A percentile compares a stretch with the other conserved stretches of the same genome.
phyloP scores from a whole-genome alignment of 495 filamentous ascomycete species.

The Amphirosellinia nigrospora region DNA sequence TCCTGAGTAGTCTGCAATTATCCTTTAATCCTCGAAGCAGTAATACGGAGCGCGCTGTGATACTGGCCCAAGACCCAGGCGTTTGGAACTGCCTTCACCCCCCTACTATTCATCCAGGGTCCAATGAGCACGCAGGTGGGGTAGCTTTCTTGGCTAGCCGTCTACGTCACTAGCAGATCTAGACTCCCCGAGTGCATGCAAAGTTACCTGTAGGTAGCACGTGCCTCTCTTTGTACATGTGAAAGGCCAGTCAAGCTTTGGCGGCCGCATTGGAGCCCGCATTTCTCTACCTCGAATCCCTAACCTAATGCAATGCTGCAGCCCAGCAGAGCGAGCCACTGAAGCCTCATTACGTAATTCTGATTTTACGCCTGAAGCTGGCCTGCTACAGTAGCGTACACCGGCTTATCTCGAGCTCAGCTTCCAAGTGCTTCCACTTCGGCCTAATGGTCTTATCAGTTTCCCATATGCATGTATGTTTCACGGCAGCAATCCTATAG shows the following conservation, averaged over 20 bases:
- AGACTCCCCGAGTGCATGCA: neutral
- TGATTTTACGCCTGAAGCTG: neutral
- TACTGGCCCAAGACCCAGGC: neutral
- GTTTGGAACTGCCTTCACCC: neutral
- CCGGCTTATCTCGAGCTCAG: slow-evolving; percentile 8
- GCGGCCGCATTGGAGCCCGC: neutral
- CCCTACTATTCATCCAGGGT: neutral
- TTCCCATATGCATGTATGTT: neutral
- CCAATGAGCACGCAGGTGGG: slow-evolving; percentile 1
- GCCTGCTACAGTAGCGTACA: neutral
- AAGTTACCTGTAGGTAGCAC: neutral
- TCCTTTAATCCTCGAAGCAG: neutral
- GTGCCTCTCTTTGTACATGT: slow-evolving; percentile 13
- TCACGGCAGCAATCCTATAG: slow-evolving; percentile 2
- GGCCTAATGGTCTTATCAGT: slow-evolving; percentile 9
- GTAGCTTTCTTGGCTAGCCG: neutral
- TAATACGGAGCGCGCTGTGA: neutral
- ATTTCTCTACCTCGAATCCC: neutral
- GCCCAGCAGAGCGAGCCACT: neutral
- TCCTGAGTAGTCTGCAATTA: neutral
- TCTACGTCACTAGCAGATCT: slow-evolving; percentile 21
- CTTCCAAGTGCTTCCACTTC: neutral
- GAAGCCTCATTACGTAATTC: slow-evolving; percentile 13
- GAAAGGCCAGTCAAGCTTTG: slow-evolving; percentile 11
- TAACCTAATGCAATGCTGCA: neutral